A percentile compares a stretch with the other conserved stretches of the same genome.
phyloP scores from a whole-genome alignment of 2,329 filamentous ascomycete genomes.

The Talaromyces sp. region DNA sequence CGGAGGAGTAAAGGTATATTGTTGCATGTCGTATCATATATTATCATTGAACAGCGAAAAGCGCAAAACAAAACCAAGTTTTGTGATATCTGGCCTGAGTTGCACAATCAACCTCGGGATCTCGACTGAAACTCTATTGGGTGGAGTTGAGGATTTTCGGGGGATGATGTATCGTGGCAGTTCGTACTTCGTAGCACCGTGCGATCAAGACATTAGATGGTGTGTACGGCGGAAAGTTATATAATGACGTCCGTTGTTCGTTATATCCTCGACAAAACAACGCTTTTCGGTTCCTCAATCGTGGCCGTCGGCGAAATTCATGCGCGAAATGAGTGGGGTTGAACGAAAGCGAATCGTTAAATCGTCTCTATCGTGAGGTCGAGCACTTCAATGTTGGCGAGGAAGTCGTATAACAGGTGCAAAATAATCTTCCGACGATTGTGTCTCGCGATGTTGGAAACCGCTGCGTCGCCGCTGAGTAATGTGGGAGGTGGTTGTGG shows the following conservation, averaged over 20 bases:
- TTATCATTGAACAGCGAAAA: constrained; percentile 6
- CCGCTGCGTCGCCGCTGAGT: not conserved
- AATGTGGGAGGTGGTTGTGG: constrained; percentile 9
- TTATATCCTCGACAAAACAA: not conserved
- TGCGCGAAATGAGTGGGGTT: not conserved
- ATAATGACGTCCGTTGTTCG: not conserved
- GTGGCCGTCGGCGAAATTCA: not conserved
- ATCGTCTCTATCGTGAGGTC: not conserved
- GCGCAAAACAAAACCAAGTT: not conserved
- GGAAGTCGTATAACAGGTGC: not conserved
- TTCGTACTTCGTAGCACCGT: not conserved
- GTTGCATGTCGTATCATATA: constrained; percentile 53
- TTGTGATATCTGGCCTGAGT: constrained; percentile 1
- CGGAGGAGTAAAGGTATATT: constrained; percentile 70
- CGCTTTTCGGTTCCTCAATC: not conserved
- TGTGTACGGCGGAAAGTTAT: not conserved
- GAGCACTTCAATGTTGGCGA: not conserved
- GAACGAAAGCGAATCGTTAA: not conserved
- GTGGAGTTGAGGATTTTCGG: not conserved
- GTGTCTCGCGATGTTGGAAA: not conserved
- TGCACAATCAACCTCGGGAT: constrained; percentile 2
- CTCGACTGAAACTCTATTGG: not conserved
- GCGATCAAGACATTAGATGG: not conserved
- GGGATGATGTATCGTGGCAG: not conserved
- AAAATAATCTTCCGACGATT: no score